Evolutionary conservation across 2,329 filamentous ascomycete species (phyloP).

Genomic region (Coccinonectria pachysandricola): DNA sequence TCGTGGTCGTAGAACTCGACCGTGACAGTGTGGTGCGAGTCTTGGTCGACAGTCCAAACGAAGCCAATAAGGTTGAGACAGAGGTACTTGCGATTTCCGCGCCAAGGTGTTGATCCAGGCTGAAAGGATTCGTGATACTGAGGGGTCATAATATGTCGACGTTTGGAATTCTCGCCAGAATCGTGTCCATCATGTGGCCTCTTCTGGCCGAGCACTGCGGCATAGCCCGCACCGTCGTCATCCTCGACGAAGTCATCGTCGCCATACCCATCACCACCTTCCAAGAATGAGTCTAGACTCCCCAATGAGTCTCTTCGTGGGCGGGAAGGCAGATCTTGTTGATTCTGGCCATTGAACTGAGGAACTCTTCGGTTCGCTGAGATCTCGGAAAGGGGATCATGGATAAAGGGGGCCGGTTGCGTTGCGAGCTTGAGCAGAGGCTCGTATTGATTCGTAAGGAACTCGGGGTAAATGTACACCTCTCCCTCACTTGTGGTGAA

Average conservation of each 20-base stretch:
- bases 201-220: slow-evolving; percentile 45
- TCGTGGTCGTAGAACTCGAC: slow-evolving; percentile 97
- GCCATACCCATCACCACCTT: slow-evolving; percentile 41
- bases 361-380: slow-evolving; percentile 53
- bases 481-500: slow-evolving; percentile 92
- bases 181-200: slow-evolving; percentile 41
- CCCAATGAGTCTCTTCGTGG: slow-evolving; percentile 56
- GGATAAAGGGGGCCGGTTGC: slow-evolving; percentile 77
- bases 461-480: slow-evolving; percentile 77
- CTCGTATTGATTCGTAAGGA: slow-evolving; percentile 48
- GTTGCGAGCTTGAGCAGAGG: slow-evolving; percentile 44
- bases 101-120: slow-evolving; percentile 90
- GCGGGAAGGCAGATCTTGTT: slow-evolving; percentile 35
- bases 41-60: slow-evolving; percentile 95
- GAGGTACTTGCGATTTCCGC: slow-evolving; percentile 85
- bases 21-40: slow-evolving; percentile 84
- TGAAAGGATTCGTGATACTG: slow-evolving; percentile 79
- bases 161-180: slow-evolving; percentile 35
- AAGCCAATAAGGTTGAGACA: slow-evolving; percentile 90
- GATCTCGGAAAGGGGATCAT: slow-evolving; percentile 64
- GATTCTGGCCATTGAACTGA: slow-evolving; percentile 43
- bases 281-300: slow-evolving; percentile 72
- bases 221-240: slow-evolving; percentile 89
- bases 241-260: slow-evolving; percentile 84
- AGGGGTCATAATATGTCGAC: slow-evolving; percentile 42